phyloP scores from a whole-genome alignment of 163 green algal genomes.

The Chloromonas sp. region DNA sequence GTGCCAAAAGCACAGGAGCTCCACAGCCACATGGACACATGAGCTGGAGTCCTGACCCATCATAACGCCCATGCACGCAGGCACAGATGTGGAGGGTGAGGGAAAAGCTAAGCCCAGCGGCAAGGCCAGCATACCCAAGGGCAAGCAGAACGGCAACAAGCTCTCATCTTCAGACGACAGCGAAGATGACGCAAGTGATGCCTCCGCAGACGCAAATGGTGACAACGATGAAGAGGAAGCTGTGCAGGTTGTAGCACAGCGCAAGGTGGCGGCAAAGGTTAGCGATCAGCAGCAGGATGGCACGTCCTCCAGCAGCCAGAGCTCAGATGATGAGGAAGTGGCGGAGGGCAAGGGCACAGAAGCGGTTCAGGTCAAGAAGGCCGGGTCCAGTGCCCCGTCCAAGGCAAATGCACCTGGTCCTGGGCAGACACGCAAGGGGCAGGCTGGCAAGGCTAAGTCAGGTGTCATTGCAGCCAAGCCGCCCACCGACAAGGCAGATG shows the following conservation, averaged over 20 bases:
- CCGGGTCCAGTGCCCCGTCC: too few relatives aligned
- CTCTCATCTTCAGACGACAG: background rate
- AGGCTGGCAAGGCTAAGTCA: too few relatives aligned
- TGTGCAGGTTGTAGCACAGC: background rate
- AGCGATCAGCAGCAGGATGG: too few relatives aligned
- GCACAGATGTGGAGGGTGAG: background rate
- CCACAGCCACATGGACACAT: background rate
- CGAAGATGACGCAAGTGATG: background rate
- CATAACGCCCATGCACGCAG: background rate
- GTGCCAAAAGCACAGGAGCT: background rate
- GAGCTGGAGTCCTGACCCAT: background rate
- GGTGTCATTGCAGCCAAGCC: too few relatives aligned
- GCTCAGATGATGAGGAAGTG: too few relatives aligned
- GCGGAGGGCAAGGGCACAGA: too few relatives aligned
- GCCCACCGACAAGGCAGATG: too few relatives aligned
- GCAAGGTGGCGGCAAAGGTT: background rate
- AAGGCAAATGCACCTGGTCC: too few relatives aligned
- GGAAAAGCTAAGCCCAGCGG: background rate
- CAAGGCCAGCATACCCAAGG: slow-evolving; percentile 2
- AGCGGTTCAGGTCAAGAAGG: too few relatives aligned
- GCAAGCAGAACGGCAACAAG: background rate
- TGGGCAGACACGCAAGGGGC: too few relatives aligned
- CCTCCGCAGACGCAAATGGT: background rate
- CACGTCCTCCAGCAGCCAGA: too few relatives aligned
- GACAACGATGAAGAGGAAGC: background rate